These are phyloP conservation scores for Desmodesmus armatus DNA, from an alignment of 139 green algal genomes.

Conservation along the genomic window DNA sequence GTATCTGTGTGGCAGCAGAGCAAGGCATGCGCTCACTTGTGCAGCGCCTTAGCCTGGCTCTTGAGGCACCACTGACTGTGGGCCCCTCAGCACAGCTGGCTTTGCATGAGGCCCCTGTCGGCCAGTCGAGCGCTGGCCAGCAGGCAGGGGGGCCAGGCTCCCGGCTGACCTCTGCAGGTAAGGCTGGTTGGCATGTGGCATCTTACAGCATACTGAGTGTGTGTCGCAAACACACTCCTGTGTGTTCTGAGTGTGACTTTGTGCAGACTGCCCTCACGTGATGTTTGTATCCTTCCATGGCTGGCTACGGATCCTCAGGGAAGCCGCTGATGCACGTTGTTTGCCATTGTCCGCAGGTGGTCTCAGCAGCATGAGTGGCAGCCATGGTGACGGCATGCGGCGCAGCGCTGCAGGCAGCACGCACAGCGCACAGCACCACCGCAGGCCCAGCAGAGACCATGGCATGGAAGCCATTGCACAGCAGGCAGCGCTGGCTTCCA, in stretches of 20 bases:
- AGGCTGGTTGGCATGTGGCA: no score
- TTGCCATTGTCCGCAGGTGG: no score
- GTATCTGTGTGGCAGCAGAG: constrained; percentile 76
- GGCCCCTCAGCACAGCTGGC: not conserved
- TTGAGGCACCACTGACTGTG: constrained; percentile 60
- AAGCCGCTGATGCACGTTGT: no score
- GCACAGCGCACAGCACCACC: not conserved
- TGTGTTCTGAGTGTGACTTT: no score
- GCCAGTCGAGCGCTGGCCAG: no score
- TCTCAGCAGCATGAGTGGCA: constrained; percentile 41
- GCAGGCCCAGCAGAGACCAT: not conserved
- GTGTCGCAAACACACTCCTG: no score
- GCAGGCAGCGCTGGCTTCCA: not conserved
- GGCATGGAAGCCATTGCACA: not conserved
- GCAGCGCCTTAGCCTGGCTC: constrained; percentile 64
- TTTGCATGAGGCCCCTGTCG: not conserved
- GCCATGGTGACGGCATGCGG: constrained; percentile 26
- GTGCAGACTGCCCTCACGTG: no score
- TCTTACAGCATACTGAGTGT: no score
- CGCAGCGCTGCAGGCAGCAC: not conserved
- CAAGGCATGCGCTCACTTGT: constrained; percentile 69
- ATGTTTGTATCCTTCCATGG: no score
- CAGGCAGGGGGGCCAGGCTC: no score
- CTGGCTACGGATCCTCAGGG: no score
- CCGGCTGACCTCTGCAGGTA: no score